A percentile compares a stretch with the other conserved stretches of the same genome.
These are phyloP conservation scores for Polyrhizophydium stewartii DNA, from an alignment of 371 early-diverging fungal species.

Conservation along the genomic window DNA sequence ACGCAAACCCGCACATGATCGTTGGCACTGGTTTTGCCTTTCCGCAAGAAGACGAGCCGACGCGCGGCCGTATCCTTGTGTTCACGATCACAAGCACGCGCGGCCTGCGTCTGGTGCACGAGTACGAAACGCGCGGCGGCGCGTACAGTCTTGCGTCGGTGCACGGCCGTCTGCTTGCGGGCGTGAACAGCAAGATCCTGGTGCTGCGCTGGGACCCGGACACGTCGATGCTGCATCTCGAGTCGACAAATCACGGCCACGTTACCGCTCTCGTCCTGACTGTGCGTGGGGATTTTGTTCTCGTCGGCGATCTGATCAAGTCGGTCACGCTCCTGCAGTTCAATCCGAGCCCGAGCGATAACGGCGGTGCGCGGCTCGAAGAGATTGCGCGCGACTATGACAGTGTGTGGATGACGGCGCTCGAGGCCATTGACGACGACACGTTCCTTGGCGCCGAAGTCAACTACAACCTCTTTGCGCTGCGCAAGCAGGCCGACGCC, in stretches of 20 bases:
- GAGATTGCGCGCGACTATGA: constrained; percentile 61
- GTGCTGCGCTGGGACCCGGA: constrained; percentile 6
- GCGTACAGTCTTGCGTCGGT: constrained; percentile 53
- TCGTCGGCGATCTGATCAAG: constrained; percentile 86
- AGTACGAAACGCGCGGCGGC: constrained; percentile 43
- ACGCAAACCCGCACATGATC: constrained; percentile 35
- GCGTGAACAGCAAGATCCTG: constrained; percentile 44
- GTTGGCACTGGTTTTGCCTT: constrained; percentile 60
- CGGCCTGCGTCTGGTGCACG: constrained; percentile 38
- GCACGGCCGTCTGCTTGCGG: constrained; percentile 48
- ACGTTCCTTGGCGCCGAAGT: constrained; percentile 61
- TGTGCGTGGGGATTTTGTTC: constrained; percentile 59
- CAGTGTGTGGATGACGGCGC: constrained; percentile 64
- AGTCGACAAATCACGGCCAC: constrained; percentile 53
- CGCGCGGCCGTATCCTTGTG: constrained; percentile 56
- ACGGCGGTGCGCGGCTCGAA: constrained; percentile 32
- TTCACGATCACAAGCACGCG: constrained; percentile 40
- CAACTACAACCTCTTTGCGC: constrained; percentile 55
- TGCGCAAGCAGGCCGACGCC: constrained; percentile 43
- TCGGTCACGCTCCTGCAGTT: constrained; percentile 64
- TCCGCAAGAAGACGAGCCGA: constrained; percentile 55
- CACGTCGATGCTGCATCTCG: constrained; percentile 20
- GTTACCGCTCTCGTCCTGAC: constrained; percentile 56
- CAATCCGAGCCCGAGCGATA: constrained; percentile 29
- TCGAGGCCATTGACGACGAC: constrained; percentile 58